phyloP scores from a whole-genome alignment of 208 protist species.

The Leishmania martiniquensis region DNA sequence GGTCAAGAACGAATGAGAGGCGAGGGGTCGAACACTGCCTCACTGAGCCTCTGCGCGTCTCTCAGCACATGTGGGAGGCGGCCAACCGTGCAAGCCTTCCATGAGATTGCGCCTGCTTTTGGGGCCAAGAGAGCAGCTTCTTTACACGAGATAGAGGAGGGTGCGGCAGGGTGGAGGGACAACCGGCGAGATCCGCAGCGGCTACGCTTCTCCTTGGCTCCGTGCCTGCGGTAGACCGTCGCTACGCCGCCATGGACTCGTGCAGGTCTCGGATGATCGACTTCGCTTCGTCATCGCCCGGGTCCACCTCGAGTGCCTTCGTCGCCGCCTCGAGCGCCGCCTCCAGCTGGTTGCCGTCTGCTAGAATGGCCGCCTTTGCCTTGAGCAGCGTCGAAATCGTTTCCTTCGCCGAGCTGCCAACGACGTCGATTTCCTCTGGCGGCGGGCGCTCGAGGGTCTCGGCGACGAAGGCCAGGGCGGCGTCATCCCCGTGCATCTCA shows the following conservation, averaged over 20 bases:
- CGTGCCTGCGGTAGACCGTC: not conserved
- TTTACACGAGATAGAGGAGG: not conserved
- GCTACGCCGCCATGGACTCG: slow-evolving; percentile 35
- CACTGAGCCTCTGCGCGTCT: too few species aligned
- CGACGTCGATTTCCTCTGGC: slow-evolving; percentile 82
- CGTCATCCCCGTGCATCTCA: slow-evolving; percentile 77
- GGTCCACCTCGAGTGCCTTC: slow-evolving; percentile 57
- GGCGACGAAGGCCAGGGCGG: slow-evolving; percentile 74
- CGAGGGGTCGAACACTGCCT: too few species aligned
- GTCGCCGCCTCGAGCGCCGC: slow-evolving; percentile 72
- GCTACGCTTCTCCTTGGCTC: too few species aligned
- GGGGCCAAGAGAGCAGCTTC: too few species aligned
- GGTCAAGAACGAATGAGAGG: too few species aligned
- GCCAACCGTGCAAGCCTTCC: too few species aligned
- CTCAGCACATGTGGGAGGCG: too few species aligned
- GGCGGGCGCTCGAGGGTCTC: slow-evolving; percentile 70
- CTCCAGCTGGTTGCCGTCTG: slow-evolving; percentile 66
- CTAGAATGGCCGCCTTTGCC: slow-evolving; percentile 89
- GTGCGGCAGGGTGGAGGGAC: not conserved
- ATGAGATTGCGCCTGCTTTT: not conserved
- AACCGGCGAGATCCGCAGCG: too few species aligned
- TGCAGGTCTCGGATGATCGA: slow-evolving; percentile 69
- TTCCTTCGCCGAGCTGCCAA: slow-evolving; percentile 44
- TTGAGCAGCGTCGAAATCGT: slow-evolving; percentile 78
- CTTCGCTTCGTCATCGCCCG: slow-evolving; percentile 73